Evolutionary conservation across 305 asterid species (phyloP), one percentile per base, ranked within the genome.

Genomic region (Fraxinus ornus): DNA sequence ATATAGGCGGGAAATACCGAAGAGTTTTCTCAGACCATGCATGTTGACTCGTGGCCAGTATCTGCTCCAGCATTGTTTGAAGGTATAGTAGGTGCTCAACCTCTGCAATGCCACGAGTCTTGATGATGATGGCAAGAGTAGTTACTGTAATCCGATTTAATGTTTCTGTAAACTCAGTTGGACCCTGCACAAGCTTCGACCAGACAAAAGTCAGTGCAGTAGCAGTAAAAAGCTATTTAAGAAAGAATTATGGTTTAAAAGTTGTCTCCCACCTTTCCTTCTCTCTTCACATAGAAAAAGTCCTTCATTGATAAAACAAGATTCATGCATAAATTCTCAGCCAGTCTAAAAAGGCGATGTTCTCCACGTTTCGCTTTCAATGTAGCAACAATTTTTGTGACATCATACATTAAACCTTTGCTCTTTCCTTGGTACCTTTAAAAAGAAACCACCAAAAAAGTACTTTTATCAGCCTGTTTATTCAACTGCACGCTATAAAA

Each of bases 21-120:
- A 94, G 89, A 80, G 98, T 94, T 88, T 94, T 94, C 86, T 94
- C 99, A n/a, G 99, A 96, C 99, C 99, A 96, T n/a, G 97, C 89
- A 89, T 96, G 99, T 83, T 93, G 98, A 89, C 99, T 96, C 83
- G 94, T 89, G 78, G 97, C 95, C 57, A 94, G 88, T 88, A 96
- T 90, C 84, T 94, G 98, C 81, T 96, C 99, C 91, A 94, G 88
- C 98, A 96, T 94, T 26, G 98, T 91, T 85, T 89, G 99, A 85
- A 96, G 94, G 91, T 92, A 92, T 74, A 92, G 85, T 81, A 96
- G 86, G 75, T 96, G 98, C 85, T 96, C 99, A 84, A 95, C 91
- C 89, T 96, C 99, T 52, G 97, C 92, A 85, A 94, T 88, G 86
- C 99, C 99, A 80, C 97, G 99, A 82, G 99, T 96, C 87, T 94